Percentiles rank a stretch among this genome's conserved stretches.
phyloP scores from a whole-genome alignment of 2,329 filamentous ascomycete genomes.

The Ilyonectria mors-panacis region DNA sequence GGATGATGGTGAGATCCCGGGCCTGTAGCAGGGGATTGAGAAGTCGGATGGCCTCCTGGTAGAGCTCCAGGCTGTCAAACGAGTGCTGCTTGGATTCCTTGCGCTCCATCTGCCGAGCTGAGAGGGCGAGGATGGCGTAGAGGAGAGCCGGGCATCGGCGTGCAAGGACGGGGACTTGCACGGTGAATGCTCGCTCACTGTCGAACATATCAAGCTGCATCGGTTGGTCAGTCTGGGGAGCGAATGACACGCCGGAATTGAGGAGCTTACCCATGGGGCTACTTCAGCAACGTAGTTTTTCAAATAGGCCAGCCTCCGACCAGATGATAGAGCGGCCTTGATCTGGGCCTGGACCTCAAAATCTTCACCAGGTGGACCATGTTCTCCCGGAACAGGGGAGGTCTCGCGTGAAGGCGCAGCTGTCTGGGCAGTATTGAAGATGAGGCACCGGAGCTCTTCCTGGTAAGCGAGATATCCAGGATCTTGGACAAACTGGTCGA shows the following conservation, averaged over 20 bases:
- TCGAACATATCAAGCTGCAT: slow-evolving; percentile 71
- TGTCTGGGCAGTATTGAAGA: slow-evolving; percentile 62
- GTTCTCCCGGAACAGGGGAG: slow-evolving; percentile 50
- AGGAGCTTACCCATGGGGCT: slow-evolving; percentile 62
- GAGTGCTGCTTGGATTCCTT: slow-evolving; percentile 60
- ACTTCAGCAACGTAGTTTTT: slow-evolving; percentile 68
- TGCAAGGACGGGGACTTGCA: slow-evolving; percentile 66
- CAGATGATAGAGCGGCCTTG: slow-evolving; percentile 49
- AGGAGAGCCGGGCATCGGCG: slow-evolving; percentile 62
- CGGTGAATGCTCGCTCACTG: slow-evolving; percentile 65
- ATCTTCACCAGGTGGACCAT: slow-evolving; percentile 39
- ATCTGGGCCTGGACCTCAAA: slow-evolving; percentile 42
- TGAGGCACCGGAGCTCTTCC: slow-evolving; percentile 62
- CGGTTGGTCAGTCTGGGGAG: slow-evolving; percentile 8
- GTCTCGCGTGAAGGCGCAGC: slow-evolving; percentile 58
- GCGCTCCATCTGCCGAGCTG: slow-evolving; percentile 68
- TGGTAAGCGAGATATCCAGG: slow-evolving; percentile 62
- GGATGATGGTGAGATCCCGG: slow-evolving; percentile 52
- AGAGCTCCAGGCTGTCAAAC: slow-evolving; percentile 68
- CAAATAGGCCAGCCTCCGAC: slow-evolving; percentile 56
- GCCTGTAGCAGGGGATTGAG: slow-evolving; percentile 54
- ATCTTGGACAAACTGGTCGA: slow-evolving; percentile 56
- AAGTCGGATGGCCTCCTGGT: slow-evolving; percentile 67
- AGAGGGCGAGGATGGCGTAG: slow-evolving; percentile 68
- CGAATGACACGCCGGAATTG: slow-evolving; percentile 22